Conservation (phyloP, 1,284 basidiomycete genomes). For the Cryptococcus floricola region DNA sequence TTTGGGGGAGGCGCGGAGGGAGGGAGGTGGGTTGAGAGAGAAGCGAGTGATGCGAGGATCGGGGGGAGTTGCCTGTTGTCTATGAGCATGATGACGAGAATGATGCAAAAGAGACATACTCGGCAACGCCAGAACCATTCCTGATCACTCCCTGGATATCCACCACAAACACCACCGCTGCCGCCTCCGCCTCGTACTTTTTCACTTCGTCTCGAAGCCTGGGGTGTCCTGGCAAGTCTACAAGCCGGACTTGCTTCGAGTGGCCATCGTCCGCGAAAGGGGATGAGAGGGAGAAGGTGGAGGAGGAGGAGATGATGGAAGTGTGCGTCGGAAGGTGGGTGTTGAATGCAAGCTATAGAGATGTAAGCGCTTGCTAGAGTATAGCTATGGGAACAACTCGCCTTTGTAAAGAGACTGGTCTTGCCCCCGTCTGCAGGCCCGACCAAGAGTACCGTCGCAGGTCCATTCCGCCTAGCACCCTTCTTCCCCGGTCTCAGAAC, state of each 20-base stretch:
- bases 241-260: conserved; percentile 27
- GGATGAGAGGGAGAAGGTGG: conserved; percentile 28
- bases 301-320: conserved; percentile 31
- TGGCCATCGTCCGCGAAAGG: conserved; percentile 10
- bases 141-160: conserved; percentile 38
- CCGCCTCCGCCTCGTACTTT: conserved; percentile 26
- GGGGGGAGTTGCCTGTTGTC: conserved; percentile 36
- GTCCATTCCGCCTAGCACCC: conserved; percentile 17
- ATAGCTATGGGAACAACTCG: conserved; percentile 8
- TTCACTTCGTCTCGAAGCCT: conserved; percentile 41
- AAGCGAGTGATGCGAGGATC: conserved; percentile 38
- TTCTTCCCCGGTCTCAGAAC: conserved; percentile 18
- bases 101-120: conserved; percentile 27
- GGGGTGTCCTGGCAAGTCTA: conserved; percentile 48
- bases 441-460: conserved; percentile 36
- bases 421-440: conserved; percentile 44
- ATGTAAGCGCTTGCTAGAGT: not conserved
- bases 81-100: not conserved
- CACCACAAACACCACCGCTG: conserved; percentile 45
- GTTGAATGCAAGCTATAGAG: conserved; percentile 33
- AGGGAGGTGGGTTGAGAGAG: conserved; percentile 19
- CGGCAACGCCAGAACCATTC: conserved; percentile 40
- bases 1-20: conserved; percentile 22
- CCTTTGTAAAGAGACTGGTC: conserved; percentile 45
- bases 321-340: conserved; percentile 40